phyloP scores from a whole-genome alignment of 768 basidiomycete genomes.

The Suillus ampliporus region DNA sequence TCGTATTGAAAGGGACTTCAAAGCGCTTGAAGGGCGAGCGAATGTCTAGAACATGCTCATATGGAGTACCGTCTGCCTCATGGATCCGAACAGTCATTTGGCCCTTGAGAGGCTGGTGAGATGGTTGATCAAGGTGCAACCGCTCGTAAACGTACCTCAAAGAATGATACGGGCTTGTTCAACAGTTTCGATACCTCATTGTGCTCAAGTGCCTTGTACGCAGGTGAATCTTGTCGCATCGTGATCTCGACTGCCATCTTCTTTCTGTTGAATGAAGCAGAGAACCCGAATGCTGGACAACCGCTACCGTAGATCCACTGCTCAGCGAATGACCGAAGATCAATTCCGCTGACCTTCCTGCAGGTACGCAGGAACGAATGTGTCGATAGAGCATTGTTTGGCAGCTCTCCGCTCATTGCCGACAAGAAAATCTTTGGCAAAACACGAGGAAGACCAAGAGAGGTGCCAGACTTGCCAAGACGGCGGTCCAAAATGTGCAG shows the following conservation, averaged over 20 bases:
- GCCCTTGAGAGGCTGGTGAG: conserved; percentile 54
- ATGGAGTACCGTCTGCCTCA: conserved; percentile 98
- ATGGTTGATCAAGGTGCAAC: conserved; percentile 6
- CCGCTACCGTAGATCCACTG: conserved; percentile 99
- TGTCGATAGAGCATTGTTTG: conserved; percentile 85
- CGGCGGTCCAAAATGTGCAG: conserved; percentile 94
- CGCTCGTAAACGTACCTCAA: conserved; percentile 64
- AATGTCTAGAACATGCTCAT: conserved; percentile 97
- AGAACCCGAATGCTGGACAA: conserved; percentile 89
- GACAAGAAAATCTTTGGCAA: conserved; percentile 94
- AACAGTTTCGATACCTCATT: conserved; percentile 69
- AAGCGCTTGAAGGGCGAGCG: conserved; percentile 88
- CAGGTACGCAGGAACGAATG: conserved; percentile 90
- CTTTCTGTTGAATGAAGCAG: conserved; percentile 93
- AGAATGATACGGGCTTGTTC: conserved; percentile 85
- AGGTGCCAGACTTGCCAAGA: conserved; percentile 93
- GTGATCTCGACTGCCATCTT: conserved; percentile 98
- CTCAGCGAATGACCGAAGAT: conserved; percentile 90
- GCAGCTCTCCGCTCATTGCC: conserved; percentile 89
- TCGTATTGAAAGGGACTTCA: conserved; percentile 98
- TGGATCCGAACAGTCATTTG: conserved; percentile 99
- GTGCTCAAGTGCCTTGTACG: conserved; percentile 67
- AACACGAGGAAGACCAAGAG: conserved; percentile 91
- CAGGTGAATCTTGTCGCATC: conserved; percentile 88
- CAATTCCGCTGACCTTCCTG: conserved; percentile 91